Conservation (phyloP, 305 asterid genomes). For the Solanum chacoense region DNA sequence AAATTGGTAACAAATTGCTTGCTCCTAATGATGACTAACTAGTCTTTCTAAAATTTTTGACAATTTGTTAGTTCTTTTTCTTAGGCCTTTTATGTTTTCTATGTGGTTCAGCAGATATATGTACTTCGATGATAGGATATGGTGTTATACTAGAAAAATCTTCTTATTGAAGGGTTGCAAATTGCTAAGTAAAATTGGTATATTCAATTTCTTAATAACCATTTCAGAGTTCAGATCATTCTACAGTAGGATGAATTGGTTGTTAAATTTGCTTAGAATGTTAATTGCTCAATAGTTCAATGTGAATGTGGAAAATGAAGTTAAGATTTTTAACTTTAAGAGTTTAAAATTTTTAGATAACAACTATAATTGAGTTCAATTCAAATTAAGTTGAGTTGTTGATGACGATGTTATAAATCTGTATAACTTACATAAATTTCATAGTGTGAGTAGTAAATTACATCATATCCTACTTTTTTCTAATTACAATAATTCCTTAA, state of each 20-base stretch:
- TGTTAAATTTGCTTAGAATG: neutral
- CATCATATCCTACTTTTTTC: neutral
- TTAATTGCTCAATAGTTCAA: neutral
- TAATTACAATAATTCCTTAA: no score
- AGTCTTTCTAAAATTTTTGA: neutral
- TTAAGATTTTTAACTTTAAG: neutral
- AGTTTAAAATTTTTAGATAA: neutral
- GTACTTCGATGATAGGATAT: neutral
- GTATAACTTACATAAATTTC: neutral
- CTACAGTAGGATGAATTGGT: neutral
- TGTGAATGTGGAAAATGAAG: neutral
- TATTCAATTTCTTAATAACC: no score
- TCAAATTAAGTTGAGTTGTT: neutral
- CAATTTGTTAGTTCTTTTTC: neutral
- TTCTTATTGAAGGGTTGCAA: neutral
- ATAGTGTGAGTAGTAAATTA: neutral
- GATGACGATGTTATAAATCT: neutral
- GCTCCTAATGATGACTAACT: neutral
- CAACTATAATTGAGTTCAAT: neutral
- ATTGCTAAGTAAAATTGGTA: neutral
- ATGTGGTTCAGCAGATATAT: no score
- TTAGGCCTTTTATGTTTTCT: no score
- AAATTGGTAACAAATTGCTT: neutral
- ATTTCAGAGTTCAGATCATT: neutral
- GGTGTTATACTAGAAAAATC: neutral